Evolutionary conservation across 306 rosid species (phyloP), one percentile per base, ranked within the genome.

Genomic region (Vicia faba): DNA sequence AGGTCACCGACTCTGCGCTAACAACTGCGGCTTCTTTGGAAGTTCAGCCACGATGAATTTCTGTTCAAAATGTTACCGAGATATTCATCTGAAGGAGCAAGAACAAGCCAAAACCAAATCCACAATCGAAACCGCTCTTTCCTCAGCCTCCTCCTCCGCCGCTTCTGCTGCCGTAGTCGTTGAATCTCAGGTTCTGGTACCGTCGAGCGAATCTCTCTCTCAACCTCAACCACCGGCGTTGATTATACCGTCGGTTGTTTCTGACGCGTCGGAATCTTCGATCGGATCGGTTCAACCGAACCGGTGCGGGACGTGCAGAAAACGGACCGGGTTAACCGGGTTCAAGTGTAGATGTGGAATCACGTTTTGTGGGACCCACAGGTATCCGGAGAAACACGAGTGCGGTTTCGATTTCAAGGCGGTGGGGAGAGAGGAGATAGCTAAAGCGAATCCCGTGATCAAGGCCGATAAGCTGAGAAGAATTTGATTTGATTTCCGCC

Each of bases 1-100:
- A 76, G 91, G 91, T 3, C 98, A 83, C 86, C 83, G 84, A 44
- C 96, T 80, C 75, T 92, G 98, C 73, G 84, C 83, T 12, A 92
- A 92, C 78, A 92, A 89, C 79, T 92, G 98, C 64, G 98, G 98
- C 43, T 92, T 92, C 86, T 92, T 89, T 48, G 98, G 96, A 3
- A 89, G 91, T 58, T 64, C 98, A 1, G 84, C 96, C 25, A 92
- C 96, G 70, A 89, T 92, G 98, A 66, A 89, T 61, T 89, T 92
- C 82, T 92, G 98, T 67, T 86, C 98, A 76, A 84, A 92, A 75
- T 92, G 98, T 80, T 89, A 78, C 93, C 31, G 84, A 44, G 93
- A 87, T 41, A 35, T 84, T 39, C 83, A 73, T 41, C 79, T 82
- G 53, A 81, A 82, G 40, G 96, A 88, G 19, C 84, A 86, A 70